A percentile compares a stretch with the other conserved stretches of the same genome.
phyloP scores from a whole-genome alignment of 495 filamentous ascomycete species.

The Tuber indicum region DNA sequence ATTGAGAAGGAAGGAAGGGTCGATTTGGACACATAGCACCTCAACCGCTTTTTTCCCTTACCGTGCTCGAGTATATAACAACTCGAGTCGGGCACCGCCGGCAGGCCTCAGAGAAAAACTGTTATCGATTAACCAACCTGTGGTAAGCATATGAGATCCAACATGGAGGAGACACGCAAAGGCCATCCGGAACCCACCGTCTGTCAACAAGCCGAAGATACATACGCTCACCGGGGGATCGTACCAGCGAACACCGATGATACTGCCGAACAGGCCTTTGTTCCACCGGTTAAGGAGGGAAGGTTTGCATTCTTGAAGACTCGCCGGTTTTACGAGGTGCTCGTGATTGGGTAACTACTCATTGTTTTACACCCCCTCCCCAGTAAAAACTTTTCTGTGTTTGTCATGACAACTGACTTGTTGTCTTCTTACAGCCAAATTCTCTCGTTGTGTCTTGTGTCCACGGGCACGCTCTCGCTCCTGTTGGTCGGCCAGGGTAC shows the following conservation, averaged over 20 bases:
- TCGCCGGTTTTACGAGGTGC: slow-evolving; percentile 75
- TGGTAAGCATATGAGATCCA: neutral
- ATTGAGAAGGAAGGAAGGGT: slow-evolving; percentile 3
- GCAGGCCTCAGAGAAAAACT: neutral
- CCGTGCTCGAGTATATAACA: neutral
- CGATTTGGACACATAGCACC: neutral
- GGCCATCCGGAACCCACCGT: slow-evolving; percentile 1
- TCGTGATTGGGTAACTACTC: slow-evolving; percentile 62
- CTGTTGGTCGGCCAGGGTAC: slow-evolving; percentile 63
- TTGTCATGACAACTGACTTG: slow-evolving; percentile 13
- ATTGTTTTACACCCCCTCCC: neutral
- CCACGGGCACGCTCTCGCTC: slow-evolving; percentile 77
- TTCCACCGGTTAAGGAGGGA: slow-evolving; percentile 9
- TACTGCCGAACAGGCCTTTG: neutral
- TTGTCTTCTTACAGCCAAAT: slow-evolving; percentile 55
- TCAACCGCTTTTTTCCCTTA: neutral
- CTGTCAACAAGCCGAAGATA: slow-evolving; percentile 2
- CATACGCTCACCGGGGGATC: neutral
- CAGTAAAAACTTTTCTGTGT: neutral
- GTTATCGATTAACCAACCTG: neutral
- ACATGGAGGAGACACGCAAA: slow-evolving; percentile 2
- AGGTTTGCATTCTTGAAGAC: slow-evolving; percentile 73
- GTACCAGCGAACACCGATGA: neutral
- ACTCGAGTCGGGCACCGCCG: neutral
- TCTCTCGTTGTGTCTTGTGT: slow-evolving; percentile 79